Evolutionary conservation across 768 basidiomycete genomes (phyloP), one percentile per base, ranked within the genome.

Genomic region (Podaxis rugospora): DNA sequence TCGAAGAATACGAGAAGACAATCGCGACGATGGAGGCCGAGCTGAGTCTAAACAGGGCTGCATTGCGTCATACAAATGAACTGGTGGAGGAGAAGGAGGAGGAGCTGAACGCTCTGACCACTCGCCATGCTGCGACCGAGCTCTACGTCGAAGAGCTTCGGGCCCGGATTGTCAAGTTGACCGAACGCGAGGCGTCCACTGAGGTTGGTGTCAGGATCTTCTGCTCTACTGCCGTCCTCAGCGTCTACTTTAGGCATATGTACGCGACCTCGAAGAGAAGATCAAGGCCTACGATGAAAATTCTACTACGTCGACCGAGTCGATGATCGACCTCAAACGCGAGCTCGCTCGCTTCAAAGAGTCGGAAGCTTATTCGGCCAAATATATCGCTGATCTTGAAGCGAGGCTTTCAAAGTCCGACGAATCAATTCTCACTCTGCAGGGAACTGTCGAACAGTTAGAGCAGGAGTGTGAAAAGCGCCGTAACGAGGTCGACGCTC

Each of bases 1-100:
- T 99, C 55, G 92, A 97, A 74, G 95, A 98, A 75, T 99, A 99
- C 74, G 96, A 99, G 79, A 94, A 96, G 80, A 93, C 94, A 0
- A 96, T 98, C 65, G 83, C 87, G 44, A 89, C 93, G 2, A 90
- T 99, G 82, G 97, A 99, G 73, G 92, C 91, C 0, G 94, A 96
- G 73, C 80, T 97, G 56, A 91, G 83, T 65, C 78, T 95, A 58
- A 94, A 94, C 66, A 82, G 90, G 53, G 93, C 92, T 1, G 93
- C 95, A 18, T 76, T 97, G 70, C 77, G 90, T 54, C 89, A 94
- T 67, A 93, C 96, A 55, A 96, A 97, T 71, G 93, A 95, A 66
- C 80, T 97, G 74, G 88, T 93, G 49, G 89, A 92, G 64, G 95
- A 97, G 75, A 95, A 93, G 72, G 93, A 95, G 69, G 87, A 88